Percentiles rank a stretch among this genome's conserved stretches.
Evolutionary conservation across 1,139 yeast species (phyloP).

Genomic region (Sugiyamaella xylanicola): DNA sequence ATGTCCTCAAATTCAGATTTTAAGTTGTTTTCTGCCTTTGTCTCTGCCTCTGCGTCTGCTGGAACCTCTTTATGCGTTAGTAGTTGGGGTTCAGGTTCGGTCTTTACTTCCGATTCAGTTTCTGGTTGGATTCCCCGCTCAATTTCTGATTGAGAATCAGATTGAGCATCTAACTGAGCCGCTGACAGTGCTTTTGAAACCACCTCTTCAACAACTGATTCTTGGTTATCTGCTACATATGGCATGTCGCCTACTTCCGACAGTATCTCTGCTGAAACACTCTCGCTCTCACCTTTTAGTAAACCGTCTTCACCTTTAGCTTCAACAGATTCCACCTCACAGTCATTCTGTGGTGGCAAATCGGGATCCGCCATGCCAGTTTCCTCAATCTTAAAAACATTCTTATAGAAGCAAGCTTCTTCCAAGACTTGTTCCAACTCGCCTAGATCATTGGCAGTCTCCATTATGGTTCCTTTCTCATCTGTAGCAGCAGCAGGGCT

Average conservation of each 20-base stretch:
- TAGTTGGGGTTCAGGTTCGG: not conserved
- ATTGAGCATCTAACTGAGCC: too few relatives aligned
- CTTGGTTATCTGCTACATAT: not conserved
- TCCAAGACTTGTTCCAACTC: conserved; percentile 30
- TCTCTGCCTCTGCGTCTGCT: not conserved
- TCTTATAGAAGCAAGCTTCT: conserved; percentile 28
- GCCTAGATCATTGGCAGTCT: conserved; percentile 20
- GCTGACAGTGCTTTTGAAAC: too few relatives aligned
- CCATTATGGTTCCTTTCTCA: conserved; percentile 5
- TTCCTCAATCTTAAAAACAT: conserved; percentile 1
- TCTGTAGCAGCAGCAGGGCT: not conserved
- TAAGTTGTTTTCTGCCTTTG: not conserved
- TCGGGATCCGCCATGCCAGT: not conserved
- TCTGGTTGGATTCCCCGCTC: not conserved
- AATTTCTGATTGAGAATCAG: not conserved
- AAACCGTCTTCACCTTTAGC: not conserved
- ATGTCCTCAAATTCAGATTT: too few relatives aligned
- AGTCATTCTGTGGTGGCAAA: not conserved
- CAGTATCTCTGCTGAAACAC: too few relatives aligned
- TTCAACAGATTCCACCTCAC: not conserved
- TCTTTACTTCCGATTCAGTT: not conserved
- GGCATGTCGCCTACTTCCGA: not conserved
- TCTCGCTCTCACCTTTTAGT: too few relatives aligned
- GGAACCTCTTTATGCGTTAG: not conserved
- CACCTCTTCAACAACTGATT: not conserved